These are phyloP conservation scores for Penicillium sp. DNA, from an alignment of 2,329 filamentous ascomycete genomes.

Conservation along the genomic window DNA sequence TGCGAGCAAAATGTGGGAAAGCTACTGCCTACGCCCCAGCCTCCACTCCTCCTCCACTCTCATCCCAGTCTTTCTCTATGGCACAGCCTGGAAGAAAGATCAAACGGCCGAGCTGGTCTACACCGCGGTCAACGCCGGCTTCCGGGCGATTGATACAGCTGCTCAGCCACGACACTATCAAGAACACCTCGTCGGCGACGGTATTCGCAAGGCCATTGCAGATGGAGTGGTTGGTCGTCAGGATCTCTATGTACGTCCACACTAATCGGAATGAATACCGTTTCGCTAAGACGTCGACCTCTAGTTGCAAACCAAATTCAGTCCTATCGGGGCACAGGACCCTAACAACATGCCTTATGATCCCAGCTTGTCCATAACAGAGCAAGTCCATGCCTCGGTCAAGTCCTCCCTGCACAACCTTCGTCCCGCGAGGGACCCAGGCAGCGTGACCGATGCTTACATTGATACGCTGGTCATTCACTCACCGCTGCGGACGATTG, in stretches of 20 bases:
- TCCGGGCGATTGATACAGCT: conserved; percentile 76
- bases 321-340: conserved; percentile 66
- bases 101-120: conserved; percentile 69
- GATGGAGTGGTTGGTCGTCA: conserved; percentile 62
- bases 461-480: conserved; percentile 65
- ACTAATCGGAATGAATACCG: background rate
- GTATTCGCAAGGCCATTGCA: conserved; percentile 64
- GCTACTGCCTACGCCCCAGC: conserved; percentile 31
- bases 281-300: conserved; percentile 1
- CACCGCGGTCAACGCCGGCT: conserved; percentile 69
- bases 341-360: conserved; percentile 66
- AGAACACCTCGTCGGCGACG: conserved; percentile 71
- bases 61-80: conserved; percentile 67
- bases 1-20: conserved; percentile 36
- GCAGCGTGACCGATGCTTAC: conserved; percentile 50
- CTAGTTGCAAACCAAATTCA: conserved; percentile 84
- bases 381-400: conserved; percentile 71
- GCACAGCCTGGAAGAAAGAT: conserved; percentile 85
- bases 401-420: conserved; percentile 69
- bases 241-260: conserved; percentile 65
- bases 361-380: conserved; percentile 58
- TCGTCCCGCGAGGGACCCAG: conserved; percentile 31
- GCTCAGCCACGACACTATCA: conserved; percentile 79
- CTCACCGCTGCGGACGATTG: conserved; percentile 56
- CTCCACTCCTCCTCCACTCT: conserved; percentile 27